A percentile compares a stretch with the other conserved stretches of the same genome.
Evolutionary conservation across 2,329 filamentous ascomycete species (phyloP).

Genomic region (Aureobasidium sp.): DNA sequence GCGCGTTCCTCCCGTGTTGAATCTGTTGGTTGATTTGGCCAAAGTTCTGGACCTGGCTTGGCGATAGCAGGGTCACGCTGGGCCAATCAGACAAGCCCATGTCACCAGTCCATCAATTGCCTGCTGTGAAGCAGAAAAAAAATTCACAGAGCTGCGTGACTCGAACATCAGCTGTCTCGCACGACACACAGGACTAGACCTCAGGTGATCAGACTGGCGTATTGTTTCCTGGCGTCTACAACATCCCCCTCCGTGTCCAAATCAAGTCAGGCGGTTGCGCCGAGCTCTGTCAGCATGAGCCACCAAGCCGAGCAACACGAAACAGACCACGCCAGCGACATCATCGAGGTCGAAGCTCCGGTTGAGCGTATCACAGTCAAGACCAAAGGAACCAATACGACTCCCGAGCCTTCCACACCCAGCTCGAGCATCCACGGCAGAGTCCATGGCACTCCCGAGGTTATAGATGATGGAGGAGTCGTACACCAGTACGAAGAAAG

Average conservation of each 20-base stretch:
- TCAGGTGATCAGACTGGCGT: neutral
- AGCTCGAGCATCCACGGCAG: constrained; percentile 18
- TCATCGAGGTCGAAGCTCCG: constrained; percentile 18
- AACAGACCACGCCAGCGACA: constrained; percentile 14
- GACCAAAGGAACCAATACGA: constrained; percentile 25
- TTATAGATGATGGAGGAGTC: constrained; percentile 26
- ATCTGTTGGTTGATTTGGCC: neutral
- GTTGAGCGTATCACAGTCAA: constrained; percentile 27
- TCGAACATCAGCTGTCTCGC: neutral
- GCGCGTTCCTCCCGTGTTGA: neutral
- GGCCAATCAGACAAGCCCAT: neutral
- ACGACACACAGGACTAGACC: neutral
- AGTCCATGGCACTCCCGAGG: constrained; percentile 33
- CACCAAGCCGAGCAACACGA: neutral
- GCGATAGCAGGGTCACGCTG: neutral
- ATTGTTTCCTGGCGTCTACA: no score
- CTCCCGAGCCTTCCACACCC: constrained; percentile 20
- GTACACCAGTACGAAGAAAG: constrained; percentile 35
- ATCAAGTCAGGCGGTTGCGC: neutral
- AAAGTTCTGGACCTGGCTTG: constrained; percentile 9
- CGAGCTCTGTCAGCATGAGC: neutral
- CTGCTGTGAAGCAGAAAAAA: neutral
- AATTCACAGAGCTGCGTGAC: neutral
- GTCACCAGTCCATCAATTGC: neutral
- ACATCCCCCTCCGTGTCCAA: neutral